Percentiles rank a stretch among this genome's conserved stretches.
Conservation (phyloP, 2,329 filamentous ascomycete genomes). For the Helotiales sp. region DNA sequence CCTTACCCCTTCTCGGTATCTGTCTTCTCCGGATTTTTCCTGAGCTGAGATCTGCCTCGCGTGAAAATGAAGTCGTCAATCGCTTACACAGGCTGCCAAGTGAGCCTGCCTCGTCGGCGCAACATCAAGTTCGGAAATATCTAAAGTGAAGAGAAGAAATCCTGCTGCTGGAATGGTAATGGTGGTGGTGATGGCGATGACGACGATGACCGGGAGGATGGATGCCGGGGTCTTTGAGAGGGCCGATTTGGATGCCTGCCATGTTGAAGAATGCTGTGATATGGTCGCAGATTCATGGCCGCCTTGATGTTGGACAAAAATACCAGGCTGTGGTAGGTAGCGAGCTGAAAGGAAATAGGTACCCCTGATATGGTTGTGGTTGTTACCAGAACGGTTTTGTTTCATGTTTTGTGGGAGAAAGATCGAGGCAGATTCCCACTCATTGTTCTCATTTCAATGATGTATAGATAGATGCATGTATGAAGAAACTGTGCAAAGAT, state of each 20-base stretch:
- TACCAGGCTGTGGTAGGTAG: not conserved
- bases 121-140: not conserved
- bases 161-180: too few relatives aligned
- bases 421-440: not conserved
- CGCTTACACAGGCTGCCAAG: not conserved
- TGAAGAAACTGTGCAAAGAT: too few relatives aligned
- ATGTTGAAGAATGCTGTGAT: not conserved
- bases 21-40: not conserved
- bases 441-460: not conserved
- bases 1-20: not conserved
- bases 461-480: not conserved
- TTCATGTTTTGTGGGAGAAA: not conserved
- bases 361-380: not conserved
- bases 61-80: constrained; percentile 8
- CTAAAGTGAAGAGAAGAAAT: not conserved
- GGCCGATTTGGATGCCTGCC: not conserved
- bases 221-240: not conserved
- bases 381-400: not conserved
- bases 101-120: not conserved
- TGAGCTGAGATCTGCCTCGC: constrained; percentile 4
- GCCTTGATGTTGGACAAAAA: not conserved
- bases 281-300: not conserved
- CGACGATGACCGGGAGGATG: constrained; percentile 6
- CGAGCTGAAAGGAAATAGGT: not conserved
- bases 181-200: too few relatives aligned